A percentile compares a stretch with the other conserved stretches of the same genome.
Conservation (phyloP, 345 rosid species). For the Citrus medica region DNA sequence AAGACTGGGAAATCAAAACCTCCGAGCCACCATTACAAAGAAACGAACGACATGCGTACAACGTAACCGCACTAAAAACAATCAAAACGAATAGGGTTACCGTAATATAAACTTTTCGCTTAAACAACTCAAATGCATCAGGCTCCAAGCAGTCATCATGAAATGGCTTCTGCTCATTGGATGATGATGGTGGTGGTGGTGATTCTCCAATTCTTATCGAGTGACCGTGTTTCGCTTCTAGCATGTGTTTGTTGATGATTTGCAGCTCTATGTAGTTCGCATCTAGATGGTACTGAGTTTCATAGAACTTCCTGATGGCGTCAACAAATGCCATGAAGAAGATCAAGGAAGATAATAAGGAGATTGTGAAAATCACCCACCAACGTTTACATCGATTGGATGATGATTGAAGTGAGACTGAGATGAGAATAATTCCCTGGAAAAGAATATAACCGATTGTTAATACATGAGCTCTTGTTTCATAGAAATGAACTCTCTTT, state of each 20-base stretch:
- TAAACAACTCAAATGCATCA: neutral
- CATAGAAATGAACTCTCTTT: neutral
- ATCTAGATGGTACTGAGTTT: neutral
- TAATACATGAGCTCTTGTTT: slow-evolving; percentile 3
- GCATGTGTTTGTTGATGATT: neutral
- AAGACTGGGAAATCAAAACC: too few species aligned
- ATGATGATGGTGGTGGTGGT: too few species aligned
- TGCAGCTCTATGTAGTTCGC: slow-evolving; percentile 1
- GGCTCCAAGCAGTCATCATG: neutral
- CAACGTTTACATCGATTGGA: neutral
- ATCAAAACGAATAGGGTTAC: neutral
- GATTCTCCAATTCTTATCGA: too few species aligned
- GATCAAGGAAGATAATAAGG: neutral
- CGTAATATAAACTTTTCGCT: neutral
- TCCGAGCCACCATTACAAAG: neutral
- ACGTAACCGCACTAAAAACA: neutral
- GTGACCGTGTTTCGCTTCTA: too few species aligned
- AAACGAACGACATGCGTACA: slow-evolving; percentile 4
- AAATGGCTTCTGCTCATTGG: too few species aligned
- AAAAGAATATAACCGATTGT: slow-evolving; percentile 1
- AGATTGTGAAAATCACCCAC: neutral
- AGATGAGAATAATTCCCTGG: neutral
- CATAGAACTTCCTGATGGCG: neutral
- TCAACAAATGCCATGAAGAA: neutral
- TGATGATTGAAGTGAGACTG: neutral